Evolutionary conservation across 2,329 filamentous ascomycete species (phyloP).

Genomic region (Nothomitra cinnamomea): DNA sequence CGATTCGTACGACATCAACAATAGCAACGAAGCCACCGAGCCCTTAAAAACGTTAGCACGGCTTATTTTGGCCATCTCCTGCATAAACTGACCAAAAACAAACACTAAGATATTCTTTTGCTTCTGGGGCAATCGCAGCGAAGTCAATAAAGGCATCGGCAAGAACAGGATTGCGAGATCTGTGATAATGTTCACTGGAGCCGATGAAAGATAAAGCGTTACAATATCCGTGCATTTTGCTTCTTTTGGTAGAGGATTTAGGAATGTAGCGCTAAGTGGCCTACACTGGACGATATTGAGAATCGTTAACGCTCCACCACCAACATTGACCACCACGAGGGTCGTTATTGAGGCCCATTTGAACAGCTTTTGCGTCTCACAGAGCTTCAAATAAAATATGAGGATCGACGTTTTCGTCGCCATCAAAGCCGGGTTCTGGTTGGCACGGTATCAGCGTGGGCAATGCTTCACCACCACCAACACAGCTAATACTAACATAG

Average conservation of each 20-base stretch:
- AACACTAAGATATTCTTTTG: conserved; percentile 79
- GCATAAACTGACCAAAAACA: conserved; percentile 45
- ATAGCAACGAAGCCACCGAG: conserved; percentile 76
- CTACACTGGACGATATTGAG: conserved; percentile 77
- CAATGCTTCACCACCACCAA: conserved; percentile 8
- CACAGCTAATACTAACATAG: conserved; percentile 28
- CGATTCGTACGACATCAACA: conserved; percentile 78
- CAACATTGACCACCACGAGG: conserved; percentile 59
- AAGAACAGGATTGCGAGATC: conserved; percentile 76
- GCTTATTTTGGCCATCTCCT: neutral
- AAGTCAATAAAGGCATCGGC: conserved; percentile 73
- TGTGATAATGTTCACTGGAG: conserved; percentile 82
- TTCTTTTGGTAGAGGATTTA: conserved; percentile 25
- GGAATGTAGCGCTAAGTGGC: conserved; percentile 56
- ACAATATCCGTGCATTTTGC: conserved; percentile 43
- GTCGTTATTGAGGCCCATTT: conserved; percentile 69
- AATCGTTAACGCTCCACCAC: conserved; percentile 63
- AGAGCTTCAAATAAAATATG: conserved; percentile 73
- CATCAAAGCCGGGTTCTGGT: conserved; percentile 73
- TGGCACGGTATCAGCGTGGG: neutral
- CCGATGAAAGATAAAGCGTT: conserved; percentile 52
- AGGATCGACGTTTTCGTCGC: conserved; percentile 85
- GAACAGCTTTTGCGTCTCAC: conserved; percentile 61
- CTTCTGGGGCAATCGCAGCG: conserved; percentile 66
- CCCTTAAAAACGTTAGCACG: neutral